These are phyloP conservation scores for Canna indica DNA, from an alignment of 176 grass and related monocot genomes.

Conservation along the genomic window DNA sequence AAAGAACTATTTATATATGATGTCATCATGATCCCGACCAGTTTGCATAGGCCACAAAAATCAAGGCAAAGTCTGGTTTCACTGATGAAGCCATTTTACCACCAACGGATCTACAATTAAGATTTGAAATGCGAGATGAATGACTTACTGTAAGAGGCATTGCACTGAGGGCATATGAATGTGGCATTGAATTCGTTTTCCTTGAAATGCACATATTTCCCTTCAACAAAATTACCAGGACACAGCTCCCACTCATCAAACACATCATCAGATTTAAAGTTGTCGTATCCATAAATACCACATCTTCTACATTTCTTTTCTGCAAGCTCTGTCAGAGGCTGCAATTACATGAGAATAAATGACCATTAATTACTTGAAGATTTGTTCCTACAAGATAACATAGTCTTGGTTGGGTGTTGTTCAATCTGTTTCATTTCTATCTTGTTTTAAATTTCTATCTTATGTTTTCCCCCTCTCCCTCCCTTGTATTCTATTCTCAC, in stretches of 20 bases:
- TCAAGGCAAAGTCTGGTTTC: too few species aligned
- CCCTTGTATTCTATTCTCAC: too few species aligned
- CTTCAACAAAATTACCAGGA: constrained; percentile 53
- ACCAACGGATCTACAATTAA: not conserved
- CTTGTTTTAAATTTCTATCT: too few species aligned
- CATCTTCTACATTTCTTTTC: constrained; percentile 90
- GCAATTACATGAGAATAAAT: constrained; percentile 27
- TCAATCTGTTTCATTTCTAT: too few species aligned
- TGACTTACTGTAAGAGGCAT: constrained; percentile 33
- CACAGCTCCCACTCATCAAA: constrained; percentile 94
- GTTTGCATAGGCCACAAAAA: too few species aligned
- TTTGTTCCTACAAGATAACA: too few species aligned
- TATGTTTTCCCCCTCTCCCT: too few species aligned
- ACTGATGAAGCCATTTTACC: too few species aligned
- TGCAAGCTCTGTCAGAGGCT: constrained; percentile 74
- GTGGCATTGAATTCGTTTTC: constrained; percentile 66
- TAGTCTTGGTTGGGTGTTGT: too few species aligned
- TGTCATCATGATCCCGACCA: too few species aligned
- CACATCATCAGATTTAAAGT: constrained; percentile 37
- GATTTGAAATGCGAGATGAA: not conserved
- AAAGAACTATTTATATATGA: too few species aligned
- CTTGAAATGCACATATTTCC: constrained; percentile 57
- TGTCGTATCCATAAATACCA: constrained; percentile 58
- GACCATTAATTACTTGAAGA: not conserved
- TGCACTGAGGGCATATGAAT: constrained; percentile 62